phyloP scores from a whole-genome alignment of 2,329 filamentous ascomycete genomes.

The Calycina marina region DNA sequence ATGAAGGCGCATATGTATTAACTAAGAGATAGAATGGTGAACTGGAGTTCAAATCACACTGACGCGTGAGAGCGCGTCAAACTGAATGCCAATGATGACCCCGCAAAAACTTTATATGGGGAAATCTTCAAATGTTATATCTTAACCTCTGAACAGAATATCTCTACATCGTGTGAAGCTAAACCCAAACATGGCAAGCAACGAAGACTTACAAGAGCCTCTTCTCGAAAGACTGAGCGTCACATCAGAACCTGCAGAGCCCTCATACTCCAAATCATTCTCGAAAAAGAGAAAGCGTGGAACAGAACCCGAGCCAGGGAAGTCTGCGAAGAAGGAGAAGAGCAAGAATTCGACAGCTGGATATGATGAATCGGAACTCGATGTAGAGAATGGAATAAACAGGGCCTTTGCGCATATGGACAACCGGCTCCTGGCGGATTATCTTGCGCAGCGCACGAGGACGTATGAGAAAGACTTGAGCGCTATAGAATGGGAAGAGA shows the following conservation, averaged over 20 bases:
- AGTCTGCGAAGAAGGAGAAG: slow-evolving; percentile 31
- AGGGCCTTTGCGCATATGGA: slow-evolving; percentile 72
- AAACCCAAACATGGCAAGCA: slow-evolving; percentile 13
- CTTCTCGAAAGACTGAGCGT: slow-evolving; percentile 15
- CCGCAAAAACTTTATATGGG: no score
- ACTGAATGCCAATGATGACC: no score
- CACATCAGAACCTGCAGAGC: slow-evolving; percentile 9
- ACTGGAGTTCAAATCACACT: no score
- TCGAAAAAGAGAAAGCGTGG: slow-evolving; percentile 21
- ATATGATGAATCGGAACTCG: slow-evolving; percentile 41
- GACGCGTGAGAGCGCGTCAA: no score
- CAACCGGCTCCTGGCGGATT: slow-evolving; percentile 66
- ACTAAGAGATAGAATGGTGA: no score
- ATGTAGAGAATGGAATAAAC: slow-evolving; percentile 64
- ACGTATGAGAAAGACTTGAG: slow-evolving; percentile 72
- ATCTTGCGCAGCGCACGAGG: slow-evolving; percentile 65
- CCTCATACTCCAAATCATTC: neutral
- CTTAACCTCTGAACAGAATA: neutral
- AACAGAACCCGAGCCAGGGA: slow-evolving; percentile 9
- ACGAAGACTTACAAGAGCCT: slow-evolving; percentile 18
- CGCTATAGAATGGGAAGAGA: slow-evolving; percentile 68
- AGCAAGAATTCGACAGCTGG: slow-evolving; percentile 40
- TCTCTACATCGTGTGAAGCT: no score
- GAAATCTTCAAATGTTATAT: neutral
- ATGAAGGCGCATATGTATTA: no score